Evolutionary conservation across 306 rosid genomes (phyloP).

Genomic region (Morella rubra): DNA sequence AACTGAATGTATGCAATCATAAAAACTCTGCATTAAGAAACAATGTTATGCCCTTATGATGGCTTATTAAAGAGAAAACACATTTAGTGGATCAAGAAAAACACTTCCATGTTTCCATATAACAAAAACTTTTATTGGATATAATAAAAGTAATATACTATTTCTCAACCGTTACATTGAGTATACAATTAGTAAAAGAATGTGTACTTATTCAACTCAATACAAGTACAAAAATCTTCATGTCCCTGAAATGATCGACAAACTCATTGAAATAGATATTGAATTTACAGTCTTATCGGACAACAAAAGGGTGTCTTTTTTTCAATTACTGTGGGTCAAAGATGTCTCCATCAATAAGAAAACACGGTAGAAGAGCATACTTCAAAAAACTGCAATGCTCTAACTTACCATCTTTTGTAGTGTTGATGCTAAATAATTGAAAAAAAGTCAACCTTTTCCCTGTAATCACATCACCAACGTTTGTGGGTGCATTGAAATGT

Average conservation of each 20-base stretch:
- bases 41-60: background rate
- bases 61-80: background rate
- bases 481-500: constrained; percentile 71
- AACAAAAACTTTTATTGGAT: background rate
- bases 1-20: background rate
- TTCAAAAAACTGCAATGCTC: background rate
- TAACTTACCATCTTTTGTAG: background rate
- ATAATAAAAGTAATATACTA: background rate
- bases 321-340: background rate
- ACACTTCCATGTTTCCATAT: background rate
- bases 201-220: background rate
- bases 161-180: background rate
- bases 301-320: background rate
- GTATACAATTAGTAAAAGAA: background rate
- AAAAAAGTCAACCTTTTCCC: background rate
- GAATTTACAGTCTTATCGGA: background rate
- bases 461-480: constrained; percentile 31
- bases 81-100: background rate
- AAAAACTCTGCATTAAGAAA: background rate
- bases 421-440: background rate
- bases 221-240: background rate
- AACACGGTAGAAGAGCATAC: background rate
- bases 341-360: background rate
- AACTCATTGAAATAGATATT: background rate
- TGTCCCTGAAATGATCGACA: background rate